Conservation (phyloP, 2,329 filamentous ascomycete genomes). For the Colletotrichum chrysophilum region DNA sequence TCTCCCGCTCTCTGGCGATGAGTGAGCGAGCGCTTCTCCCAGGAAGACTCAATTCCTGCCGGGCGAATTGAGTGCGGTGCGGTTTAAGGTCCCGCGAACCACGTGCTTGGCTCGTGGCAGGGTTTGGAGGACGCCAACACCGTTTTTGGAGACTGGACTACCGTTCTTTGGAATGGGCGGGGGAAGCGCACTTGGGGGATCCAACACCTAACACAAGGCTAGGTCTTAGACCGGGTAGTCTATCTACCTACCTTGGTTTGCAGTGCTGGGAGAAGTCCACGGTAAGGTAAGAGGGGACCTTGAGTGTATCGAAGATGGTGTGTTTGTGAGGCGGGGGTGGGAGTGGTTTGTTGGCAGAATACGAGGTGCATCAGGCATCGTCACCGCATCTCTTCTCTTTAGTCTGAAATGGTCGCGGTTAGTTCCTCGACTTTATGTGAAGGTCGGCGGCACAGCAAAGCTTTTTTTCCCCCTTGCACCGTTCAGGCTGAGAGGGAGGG, state of each 20-base stretch:
- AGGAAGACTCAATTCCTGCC: background rate
- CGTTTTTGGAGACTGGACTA: background rate
- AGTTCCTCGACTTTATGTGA: background rate
- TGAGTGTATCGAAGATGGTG: background rate
- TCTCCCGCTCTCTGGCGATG: background rate
- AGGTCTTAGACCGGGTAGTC: background rate
- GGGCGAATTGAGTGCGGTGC: rapidly evolving
- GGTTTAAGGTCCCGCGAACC: background rate
- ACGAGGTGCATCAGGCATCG: background rate
- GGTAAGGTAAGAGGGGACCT: background rate
- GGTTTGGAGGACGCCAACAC: background rate
- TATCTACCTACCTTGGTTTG: background rate
- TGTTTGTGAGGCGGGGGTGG: background rate
- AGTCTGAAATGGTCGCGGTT: background rate
- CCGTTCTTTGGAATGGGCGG: background rate
- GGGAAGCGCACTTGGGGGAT: too few species aligned
- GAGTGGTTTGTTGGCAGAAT: background rate
- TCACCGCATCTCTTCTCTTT: background rate
- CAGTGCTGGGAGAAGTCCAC: too few species aligned
- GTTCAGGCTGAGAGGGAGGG: background rate
- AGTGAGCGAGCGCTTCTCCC: background rate
- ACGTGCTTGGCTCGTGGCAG: background rate
- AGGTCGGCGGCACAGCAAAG: background rate
- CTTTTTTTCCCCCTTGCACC: background rate
- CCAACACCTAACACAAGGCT: background rate